Base-by-base conservation (phyloP, 345 rosid genomes). In the Hibiscus tridactylites region DNA sequence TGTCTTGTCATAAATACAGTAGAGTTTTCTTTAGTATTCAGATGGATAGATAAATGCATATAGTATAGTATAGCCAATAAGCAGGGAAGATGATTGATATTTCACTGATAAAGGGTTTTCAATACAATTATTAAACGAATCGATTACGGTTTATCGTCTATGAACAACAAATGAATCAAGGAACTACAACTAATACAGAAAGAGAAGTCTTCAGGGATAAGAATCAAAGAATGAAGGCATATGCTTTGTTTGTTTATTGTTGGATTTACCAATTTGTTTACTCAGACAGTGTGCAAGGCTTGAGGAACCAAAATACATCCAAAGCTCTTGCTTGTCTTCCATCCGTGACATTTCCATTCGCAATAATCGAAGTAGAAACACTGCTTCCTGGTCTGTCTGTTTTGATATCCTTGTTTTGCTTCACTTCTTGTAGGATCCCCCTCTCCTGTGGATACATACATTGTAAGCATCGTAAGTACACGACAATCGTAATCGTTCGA, bases 281-380 rank as follows among this genome's bases (percentile, higher is more conserved):
- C 75, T 79, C 80, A 9, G 91, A 83, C 35, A 85, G 73, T 59
- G 97, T 79, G 88, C 98, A 95, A 75, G 99, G 99, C 85, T 95
- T 92, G 75, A 92, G 76, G 82, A 95, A 88, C 98, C 99, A 95
- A 65, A 92, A 90, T 66, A 95, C 86, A 68, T 90, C 92, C 65
- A 88, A 79, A 4, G 83, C 81, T 63, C 75, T 89, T 35, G 82
- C 79, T 78, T 85, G 91, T 62, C 78, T 84, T 76, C 85, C 81
- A 63, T 83, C 87, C 15, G 71, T 81, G 59, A 74, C 64, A 29
- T 67, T 67, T 28, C 83, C 64, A 28, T 67, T 67, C 21, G 84
- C 86, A 33, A 62, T 79, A 61, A 19, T 9, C 3, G 59, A 54
- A 54, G 75, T 62, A 35, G 88, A 74, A 24, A 73, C 75, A 24